Evolutionary conservation across 2,329 filamentous ascomycete genomes (phyloP), one percentile per base, ranked within the genome.

Genomic region (Colletotrichum sansevieriae): DNA sequence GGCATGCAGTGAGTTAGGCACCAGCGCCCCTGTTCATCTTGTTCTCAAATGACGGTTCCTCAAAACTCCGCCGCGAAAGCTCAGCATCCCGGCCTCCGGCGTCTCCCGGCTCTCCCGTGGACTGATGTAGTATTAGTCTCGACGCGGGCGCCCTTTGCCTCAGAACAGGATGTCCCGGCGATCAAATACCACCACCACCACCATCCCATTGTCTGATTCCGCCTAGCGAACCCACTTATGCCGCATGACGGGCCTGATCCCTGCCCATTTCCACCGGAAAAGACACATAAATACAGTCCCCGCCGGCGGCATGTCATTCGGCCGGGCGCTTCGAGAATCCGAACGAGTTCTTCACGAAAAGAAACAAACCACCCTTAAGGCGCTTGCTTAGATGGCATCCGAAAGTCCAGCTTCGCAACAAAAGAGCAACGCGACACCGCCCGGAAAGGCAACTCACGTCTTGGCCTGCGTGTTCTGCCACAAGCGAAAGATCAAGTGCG

Each of bases 401-500:
- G 51, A 63, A 41, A 67, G 51, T 35, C 35, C 58, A 67, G 33
- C 47, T 15, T 58, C 61, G 6, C 46, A 29, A 35, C 59, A 57
- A 35, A n/a, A 35, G 20, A 46, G 22, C 39, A 55, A n/a, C 39
- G 37, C 44, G 37, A 49, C 46, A 22, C 13, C 52, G n/a, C 20
- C 52, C 20, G 65, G 54, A n/a, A 59, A 59, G 54, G 15, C 44
- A 13, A 39, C 37, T 5, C 56, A 52, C 39, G 67, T 63, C 18
- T 43, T 68, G 51, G 64, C 85, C 33, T 88, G 86, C 71, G 84
- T 87, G 18, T 79, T 88, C 35, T 89, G 87, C 74, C 87, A 89
- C 74, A 84, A 87, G 73, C 83, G 87, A 72, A 89, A 89, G 78
- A 89, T 88, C 78, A 88, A 87, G 76, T 89, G 87, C 76, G 86